A percentile compares a stretch with the other conserved stretches of the same genome.
Evolutionary conservation across 2,329 filamentous ascomycete genomes (phyloP).

Genomic region (Penicillium polonicum): DNA sequence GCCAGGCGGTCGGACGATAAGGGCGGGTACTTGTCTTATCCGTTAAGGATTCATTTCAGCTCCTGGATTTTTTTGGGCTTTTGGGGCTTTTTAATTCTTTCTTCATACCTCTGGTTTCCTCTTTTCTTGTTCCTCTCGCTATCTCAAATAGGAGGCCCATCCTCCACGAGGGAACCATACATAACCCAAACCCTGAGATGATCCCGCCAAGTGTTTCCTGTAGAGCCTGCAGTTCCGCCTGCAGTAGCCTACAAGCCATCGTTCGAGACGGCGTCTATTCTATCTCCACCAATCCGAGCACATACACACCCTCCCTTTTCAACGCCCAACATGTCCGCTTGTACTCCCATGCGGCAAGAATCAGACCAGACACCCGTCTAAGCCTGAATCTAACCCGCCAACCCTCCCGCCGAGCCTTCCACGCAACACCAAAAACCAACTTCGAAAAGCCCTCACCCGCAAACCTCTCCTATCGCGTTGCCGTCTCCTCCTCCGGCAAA

Average conservation of each 20-base stretch:
- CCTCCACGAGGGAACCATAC: background rate
- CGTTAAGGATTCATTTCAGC: conserved; percentile 4
- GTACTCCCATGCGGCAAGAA: background rate
- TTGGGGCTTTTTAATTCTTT: conserved; percentile 8
- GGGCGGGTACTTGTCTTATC: conserved; percentile 21
- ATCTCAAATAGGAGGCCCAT: background rate
- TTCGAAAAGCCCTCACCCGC: conserved; percentile 22
- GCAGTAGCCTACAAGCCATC: conserved; percentile 34
- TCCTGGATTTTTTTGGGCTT: background rate
- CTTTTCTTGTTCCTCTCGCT: background rate
- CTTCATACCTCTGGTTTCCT: background rate
- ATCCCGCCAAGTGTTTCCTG: conserved; percentile 29
- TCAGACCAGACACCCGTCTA: background rate
- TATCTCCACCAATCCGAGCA: conserved; percentile 15
- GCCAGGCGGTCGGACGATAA: conserved; percentile 28
- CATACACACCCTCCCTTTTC: background rate
- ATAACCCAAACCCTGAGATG: conserved; percentile 21
- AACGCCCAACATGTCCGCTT: background rate
- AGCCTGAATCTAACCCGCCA: background rate
- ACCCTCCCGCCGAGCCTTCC: conserved; percentile 2
- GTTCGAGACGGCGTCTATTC: conserved; percentile 22
- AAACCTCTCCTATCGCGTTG: conserved; percentile 64
- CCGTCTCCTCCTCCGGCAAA: conserved; percentile 74
- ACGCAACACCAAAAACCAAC: background rate
- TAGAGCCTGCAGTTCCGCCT: conserved; percentile 36